These are phyloP conservation scores for Torulaspora delbrueckii DNA, from an alignment of 805 yeast species.

Conservation along the genomic window DNA sequence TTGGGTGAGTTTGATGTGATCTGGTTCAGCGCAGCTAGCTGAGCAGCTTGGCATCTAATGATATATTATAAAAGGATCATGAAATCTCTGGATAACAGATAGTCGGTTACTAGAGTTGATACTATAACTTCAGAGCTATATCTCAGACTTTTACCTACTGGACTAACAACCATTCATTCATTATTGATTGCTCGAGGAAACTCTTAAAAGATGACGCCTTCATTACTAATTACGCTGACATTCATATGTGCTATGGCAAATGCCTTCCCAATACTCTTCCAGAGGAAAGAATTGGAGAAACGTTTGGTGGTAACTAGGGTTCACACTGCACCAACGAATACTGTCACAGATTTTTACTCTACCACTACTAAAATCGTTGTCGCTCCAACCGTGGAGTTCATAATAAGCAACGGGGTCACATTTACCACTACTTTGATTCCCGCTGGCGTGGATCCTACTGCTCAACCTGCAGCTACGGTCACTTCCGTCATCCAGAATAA, in stretches of 20 bases:
- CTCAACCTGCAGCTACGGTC: slow-evolving; percentile 36
- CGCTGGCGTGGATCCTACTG: slow-evolving; percentile 33
- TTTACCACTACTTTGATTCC: slow-evolving; percentile 37
- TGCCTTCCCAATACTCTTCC: slow-evolving; percentile 26
- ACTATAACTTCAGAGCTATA: not conserved
- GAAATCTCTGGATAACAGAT: not conserved
- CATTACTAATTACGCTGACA: slow-evolving; percentile 7
- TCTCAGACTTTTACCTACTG: not conserved
- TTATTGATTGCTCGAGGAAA: not conserved
- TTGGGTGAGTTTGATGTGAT: slow-evolving; percentile 1
- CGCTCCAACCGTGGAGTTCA: slow-evolving; percentile 40
- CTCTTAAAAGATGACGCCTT: not conserved
- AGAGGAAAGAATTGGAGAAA: slow-evolving; percentile 24
- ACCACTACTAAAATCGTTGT: slow-evolving; percentile 38
- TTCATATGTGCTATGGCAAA: slow-evolving; percentile 11
- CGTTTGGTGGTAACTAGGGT: slow-evolving; percentile 46
- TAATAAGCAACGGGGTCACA: slow-evolving; percentile 37
- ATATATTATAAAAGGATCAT: not conserved
- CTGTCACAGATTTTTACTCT: slow-evolving; percentile 40
- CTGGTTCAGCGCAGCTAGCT: not conserved
- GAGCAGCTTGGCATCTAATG: not conserved
- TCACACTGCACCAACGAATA: slow-evolving; percentile 53
- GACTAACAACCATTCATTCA: not conserved
- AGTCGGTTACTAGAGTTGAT: not conserved
- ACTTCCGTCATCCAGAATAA: slow-evolving; percentile 18